Evolutionary conservation across 1,139 yeast genomes (phyloP), one percentile per base, ranked within the genome.

Genomic region (Saccharomyces hybrid): DNA sequence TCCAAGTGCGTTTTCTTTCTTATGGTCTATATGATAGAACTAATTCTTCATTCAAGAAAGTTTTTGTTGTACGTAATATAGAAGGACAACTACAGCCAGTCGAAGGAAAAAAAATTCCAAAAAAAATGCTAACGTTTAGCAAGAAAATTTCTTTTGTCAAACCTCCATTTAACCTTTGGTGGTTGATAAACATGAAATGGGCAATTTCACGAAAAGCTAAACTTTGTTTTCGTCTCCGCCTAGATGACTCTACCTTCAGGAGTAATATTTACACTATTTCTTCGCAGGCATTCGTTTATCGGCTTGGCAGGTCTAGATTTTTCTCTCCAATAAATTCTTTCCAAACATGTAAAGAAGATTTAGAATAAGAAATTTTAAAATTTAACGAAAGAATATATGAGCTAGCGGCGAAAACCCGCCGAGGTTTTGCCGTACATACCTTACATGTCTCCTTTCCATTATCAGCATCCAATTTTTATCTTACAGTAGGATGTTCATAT

Each of bases 221-320:
- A 38, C 44, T 19, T 19, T 19, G 44, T 38, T 38, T 38, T 38
- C 44, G 44, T 38, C 44, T 38, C 44, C 44, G 44, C 44, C 44
- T 38, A 38, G 25, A 38, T 38, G 44, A 38, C 44, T 38, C 44
- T 38, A 38, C 44, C 44, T 23, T 38, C 44, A 16, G 44, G 7
- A 38, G 19, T 38, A 19, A 38, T 11, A 23, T 38, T 38, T 19
- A 19, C 44, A 38, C 44, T 38, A 13, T 38, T 38, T 38, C 19
- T 25, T 38, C 44, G 44, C 44, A 16, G 44, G 44, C 44, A 11
- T 38, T 38, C 44, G 44, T 38, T 38, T 38, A 38, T 38, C 44
- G 44, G 44, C 26, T 38, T 38, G 44, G 44, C 44, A 38, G 44
- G 44, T 38, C 44, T 38, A 38, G 44, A 38, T 38, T 38, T 38